Evolutionary conservation across 2,329 filamentous ascomycete genomes (phyloP).

Genomic region (Akanthomyces dipterigenus): DNA sequence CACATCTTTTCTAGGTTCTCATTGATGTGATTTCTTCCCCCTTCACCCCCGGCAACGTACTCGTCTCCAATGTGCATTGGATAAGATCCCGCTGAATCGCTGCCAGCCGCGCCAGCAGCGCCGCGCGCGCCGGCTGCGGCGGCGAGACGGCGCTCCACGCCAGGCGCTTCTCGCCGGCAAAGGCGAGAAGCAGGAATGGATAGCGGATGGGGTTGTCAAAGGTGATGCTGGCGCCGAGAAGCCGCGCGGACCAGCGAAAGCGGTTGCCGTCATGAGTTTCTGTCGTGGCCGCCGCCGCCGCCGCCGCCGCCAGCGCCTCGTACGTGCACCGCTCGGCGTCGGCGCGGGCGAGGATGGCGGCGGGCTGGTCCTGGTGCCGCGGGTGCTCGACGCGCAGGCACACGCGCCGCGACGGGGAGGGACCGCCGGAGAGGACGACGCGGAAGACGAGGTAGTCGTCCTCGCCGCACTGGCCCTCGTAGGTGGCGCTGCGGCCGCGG

Average conservation of each 20-base stretch:
- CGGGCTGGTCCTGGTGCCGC: neutral
- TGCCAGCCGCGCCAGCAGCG: neutral
- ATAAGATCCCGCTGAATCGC: neutral
- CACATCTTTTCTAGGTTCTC: too few species aligned
- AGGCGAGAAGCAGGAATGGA: conserved; percentile 5
- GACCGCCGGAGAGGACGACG: neutral
- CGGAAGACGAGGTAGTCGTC: neutral
- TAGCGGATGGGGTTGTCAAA: conserved; percentile 5
- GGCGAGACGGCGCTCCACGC: neutral
- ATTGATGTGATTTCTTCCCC: too few species aligned
- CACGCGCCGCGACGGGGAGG: neutral
- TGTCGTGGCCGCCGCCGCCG: too few species aligned
- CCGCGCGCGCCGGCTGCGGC: neutral
- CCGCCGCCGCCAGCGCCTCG: neutral
- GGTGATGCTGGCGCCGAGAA: neutral
- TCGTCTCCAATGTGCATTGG: neutral
- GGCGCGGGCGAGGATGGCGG: neutral
- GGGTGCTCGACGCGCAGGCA: neutral
- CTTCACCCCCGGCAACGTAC: neutral
- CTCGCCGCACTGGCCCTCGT: neutral
- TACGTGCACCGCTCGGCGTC: neutral
- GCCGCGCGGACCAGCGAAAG: neutral
- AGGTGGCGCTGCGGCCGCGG: neutral
- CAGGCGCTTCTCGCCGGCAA: neutral
- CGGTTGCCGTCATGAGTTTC: too few species aligned